Evolutionary conservation across 352 stramenopile genomes (phyloP).

Genomic region (Pythium periplocum): DNA sequence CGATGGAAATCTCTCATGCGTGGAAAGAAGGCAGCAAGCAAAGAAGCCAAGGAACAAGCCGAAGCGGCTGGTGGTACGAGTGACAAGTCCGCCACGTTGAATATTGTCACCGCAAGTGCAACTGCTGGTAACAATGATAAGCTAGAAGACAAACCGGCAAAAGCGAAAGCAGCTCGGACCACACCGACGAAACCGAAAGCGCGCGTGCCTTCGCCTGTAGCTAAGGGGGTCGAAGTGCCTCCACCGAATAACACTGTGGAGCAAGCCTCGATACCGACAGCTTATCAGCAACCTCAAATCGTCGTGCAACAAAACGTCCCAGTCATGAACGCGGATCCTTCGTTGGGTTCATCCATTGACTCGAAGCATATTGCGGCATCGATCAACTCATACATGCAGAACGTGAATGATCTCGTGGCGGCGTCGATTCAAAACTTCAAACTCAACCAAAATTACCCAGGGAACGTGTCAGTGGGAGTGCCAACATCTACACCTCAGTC

Average conservation of each 20-base stretch:
- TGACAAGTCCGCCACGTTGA: neutral
- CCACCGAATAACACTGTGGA: neutral
- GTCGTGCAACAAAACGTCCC: neutral
- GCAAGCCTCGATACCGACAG: neutral
- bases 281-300: neutral
- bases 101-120: neutral
- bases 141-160: conserved; percentile 5
- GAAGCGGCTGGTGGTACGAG: neutral
- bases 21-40: conserved; percentile 56
- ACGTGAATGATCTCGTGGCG: conserved; percentile 62
- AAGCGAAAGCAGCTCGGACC: conserved; percentile 29
- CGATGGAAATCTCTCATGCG: conserved; percentile 90
- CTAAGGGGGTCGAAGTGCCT: conserved; percentile 14
- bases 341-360: conserved; percentile 11
- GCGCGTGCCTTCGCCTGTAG: conserved; percentile 23
- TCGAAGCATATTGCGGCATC: conserved; percentile 23
- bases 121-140: neutral
- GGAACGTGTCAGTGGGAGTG: conserved; percentile 18
- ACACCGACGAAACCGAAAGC: conserved; percentile 40
- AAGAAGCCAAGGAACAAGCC: conserved; percentile 43
- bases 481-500: conserved; percentile 17
- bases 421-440: conserved; percentile 73
- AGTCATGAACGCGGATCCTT: neutral
- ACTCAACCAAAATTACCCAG: conserved; percentile 57
- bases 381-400: conserved; percentile 40